Base-by-base conservation (phyloP, 2,329 filamentous ascomycete species). In the Cadophora luteo-olivacea region DNA sequence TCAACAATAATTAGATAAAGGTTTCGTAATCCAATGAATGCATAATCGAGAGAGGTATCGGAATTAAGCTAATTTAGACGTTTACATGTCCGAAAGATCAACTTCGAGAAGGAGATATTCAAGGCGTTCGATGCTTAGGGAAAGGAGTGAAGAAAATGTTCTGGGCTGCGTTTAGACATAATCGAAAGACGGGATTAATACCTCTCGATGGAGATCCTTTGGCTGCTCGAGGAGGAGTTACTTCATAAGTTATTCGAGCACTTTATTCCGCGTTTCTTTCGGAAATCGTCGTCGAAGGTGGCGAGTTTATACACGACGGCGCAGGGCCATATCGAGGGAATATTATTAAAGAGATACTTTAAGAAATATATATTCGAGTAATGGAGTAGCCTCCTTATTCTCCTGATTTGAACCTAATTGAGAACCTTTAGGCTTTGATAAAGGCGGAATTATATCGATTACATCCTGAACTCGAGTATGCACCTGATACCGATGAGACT, bases 21-120 rank as follows among this genome's bases (percentile, higher is more conserved):
- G 64, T 66, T 38, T 33, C 29, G 29, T 66, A 25, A 55, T 66
- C 57, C 19, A 14, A 66, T 33, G 41, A 66, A 41, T 66, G 41
- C 61, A 66, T 29, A 54, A 38, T 66, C 14, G 45, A 66, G 41
- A 24, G 64, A 33, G 64, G 54, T 5, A 38, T 48, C 8, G 55
- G 64, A 8, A 16, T 63, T 16, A 63, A 63, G 19, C 24, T 8
- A 29, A 51, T 51, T 7, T 51, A 16, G 61, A 63, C 24, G 4
- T 38, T 38, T 38, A 38, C 14, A 4, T 9, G 14, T 38, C 36
- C 14, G 14, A 38, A 9, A 38, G 36, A 38, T 38, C 14, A 38
- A 38, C 3, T 38, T 38, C 14, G 9, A 38, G 36, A 38, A 38
- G 9, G 36, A 38, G 45, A 52, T 52, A 52, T 52, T 4, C 22